These are phyloP conservation scores for Lippia alba DNA, from an alignment of 305 asterid species.

Conservation along the genomic window DNA sequence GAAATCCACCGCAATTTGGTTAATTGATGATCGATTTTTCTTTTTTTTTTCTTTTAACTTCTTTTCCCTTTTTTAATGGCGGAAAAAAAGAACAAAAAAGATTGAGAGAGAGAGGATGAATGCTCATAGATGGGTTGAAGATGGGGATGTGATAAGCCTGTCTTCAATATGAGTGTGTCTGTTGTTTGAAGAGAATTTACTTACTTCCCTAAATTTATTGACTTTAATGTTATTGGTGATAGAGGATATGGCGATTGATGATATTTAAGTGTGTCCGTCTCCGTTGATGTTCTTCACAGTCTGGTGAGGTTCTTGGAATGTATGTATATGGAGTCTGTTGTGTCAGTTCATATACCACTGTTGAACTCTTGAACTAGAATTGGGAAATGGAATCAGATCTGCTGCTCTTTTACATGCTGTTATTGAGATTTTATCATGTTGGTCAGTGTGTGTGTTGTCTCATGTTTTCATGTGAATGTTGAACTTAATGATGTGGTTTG, in stretches of 20 bases:
- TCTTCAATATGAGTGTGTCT: conserved; percentile 43
- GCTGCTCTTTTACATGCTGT: background rate
- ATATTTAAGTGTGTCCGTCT: conserved; percentile 27
- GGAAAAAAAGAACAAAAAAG: conserved; percentile 21
- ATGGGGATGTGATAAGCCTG: conserved; percentile 27
- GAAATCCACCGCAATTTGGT: conserved; percentile 39
- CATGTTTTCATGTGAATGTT: background rate
- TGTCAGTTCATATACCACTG: background rate
- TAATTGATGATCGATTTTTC: conserved; percentile 43
- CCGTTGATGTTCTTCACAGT: conserved; percentile 14
- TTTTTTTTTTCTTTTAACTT: conserved; percentile 3
- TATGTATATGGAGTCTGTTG: conserved; percentile 20
- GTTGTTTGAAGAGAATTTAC: conserved; percentile 57
- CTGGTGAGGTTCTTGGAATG: conserved; percentile 26
- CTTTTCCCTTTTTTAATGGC: conserved; percentile 29
- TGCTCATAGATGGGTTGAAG: conserved; percentile 44
- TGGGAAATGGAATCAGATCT: background rate
- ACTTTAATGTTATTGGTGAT: conserved; percentile 46
- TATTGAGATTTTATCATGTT: background rate
- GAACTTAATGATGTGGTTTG: too few species aligned
- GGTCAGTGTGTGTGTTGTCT: background rate
- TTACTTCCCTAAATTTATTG: conserved; percentile 39
- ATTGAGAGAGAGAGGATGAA: conserved; percentile 10
- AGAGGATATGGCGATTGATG: conserved; percentile 43
- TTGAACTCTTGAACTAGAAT: background rate